Evolutionary conservation across 2,329 filamentous ascomycete species (phyloP), one percentile per base, ranked within the genome.

Genomic region (Diaporthe amygdali): DNA sequence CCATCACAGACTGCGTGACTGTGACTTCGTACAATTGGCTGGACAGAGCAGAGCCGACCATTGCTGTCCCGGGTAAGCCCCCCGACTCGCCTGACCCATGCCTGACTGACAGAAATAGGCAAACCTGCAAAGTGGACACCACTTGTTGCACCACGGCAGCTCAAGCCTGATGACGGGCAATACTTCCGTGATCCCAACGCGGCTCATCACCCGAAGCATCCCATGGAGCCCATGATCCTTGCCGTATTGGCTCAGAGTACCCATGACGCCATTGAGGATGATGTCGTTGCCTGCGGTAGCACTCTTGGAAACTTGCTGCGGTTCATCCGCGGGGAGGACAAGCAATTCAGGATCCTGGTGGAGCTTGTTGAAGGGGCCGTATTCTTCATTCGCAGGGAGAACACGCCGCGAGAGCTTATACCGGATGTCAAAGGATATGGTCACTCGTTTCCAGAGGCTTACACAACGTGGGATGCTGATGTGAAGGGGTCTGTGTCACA

Each of bases 381-480:
- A 0, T 91, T 93, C 79, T 85, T 94, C 61, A 78, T 91, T 15
- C 88, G 91, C 1, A 84, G 88, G 27, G 90, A 92, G 75, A 90
- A 88, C 54, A 85, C 87, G 0, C 89, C 91, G 0, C 86, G 78
- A 0, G 89, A 92, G 74, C 76, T 83, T 0, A 89, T 93, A 6
- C 74, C 80, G 0, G 83, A 83, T n/a, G 80, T 93, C 0, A 75
- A 75, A 20, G 92, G 92, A 0, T 93, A 85, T 74, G 91, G 91
- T 0, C 91, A 93, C 74, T 85, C 88, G 0, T 94, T 94, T 74
- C 90, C 89, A 0, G 89, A 93, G 59, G 83, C 84, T 1, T 91
- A 93, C 75, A 94, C 92, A 0, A 88, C 84, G 0, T 93, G 91
- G 91, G 86, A 88, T 12, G 14, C 75, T 0, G 84, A 84, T 0